phyloP scores from a whole-genome alignment of 1,284 basidiomycete species.

The Ustilago tritici region DNA sequence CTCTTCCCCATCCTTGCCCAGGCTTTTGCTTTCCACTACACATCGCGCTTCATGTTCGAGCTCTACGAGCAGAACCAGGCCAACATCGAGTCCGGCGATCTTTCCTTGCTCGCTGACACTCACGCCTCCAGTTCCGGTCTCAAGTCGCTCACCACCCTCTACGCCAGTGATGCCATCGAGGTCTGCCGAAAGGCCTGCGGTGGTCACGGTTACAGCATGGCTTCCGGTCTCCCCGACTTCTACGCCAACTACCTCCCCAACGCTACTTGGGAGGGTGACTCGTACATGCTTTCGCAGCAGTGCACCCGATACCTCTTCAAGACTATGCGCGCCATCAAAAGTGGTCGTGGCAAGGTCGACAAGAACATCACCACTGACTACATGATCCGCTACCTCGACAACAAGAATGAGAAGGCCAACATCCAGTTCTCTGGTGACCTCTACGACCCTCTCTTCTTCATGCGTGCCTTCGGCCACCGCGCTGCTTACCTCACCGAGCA shows the following conservation, averaged over 20 bases:
- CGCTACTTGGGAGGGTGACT: constrained; percentile 70
- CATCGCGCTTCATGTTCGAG: constrained; percentile 68
- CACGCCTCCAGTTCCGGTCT: constrained; percentile 70
- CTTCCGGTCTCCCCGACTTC: constrained; percentile 62
- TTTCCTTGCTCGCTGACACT: constrained; percentile 70
- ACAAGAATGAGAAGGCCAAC: constrained; percentile 63
- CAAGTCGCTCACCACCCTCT: constrained; percentile 69
- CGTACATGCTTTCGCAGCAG: constrained; percentile 71
- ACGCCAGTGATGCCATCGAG: constrained; percentile 70
- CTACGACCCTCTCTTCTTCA: constrained; percentile 67
- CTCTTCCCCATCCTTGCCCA: constrained; percentile 70
- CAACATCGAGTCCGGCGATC: constrained; percentile 68
- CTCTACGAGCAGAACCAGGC: constrained; percentile 69
- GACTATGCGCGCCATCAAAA: constrained; percentile 64
- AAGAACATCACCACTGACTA: constrained; percentile 69
- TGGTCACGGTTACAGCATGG: constrained; percentile 70
- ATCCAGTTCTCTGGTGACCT: constrained; percentile 59
- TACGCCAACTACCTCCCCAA: constrained; percentile 63
- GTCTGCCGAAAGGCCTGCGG: constrained; percentile 70
- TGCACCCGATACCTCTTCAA: constrained; percentile 70
- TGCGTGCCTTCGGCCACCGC: constrained; percentile 70
- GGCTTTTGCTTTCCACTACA: constrained; percentile 71
- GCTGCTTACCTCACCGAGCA: constrained; percentile 70
- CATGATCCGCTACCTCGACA: constrained; percentile 67
- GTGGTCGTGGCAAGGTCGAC: constrained; percentile 46